These are phyloP conservation scores for Xanthoconium separans DNA, from an alignment of 1,284 basidiomycete species.

Conservation along the genomic window DNA sequence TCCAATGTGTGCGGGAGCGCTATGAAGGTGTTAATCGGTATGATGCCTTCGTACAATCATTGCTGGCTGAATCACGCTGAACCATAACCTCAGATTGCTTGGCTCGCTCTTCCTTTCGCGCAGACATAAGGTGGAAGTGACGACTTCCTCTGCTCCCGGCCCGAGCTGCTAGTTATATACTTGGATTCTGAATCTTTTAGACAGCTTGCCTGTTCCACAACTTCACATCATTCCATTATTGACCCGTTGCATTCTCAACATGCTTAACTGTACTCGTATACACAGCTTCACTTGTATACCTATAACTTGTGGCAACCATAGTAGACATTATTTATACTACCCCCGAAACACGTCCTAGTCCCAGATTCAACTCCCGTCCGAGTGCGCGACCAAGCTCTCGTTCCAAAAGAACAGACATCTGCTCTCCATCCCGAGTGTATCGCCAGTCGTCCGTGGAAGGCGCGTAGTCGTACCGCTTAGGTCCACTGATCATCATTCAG, in stretches of 20 bases:
- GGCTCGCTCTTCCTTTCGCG: conserved; percentile 63
- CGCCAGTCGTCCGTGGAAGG: conserved; percentile 64
- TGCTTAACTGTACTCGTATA: conserved; percentile 1
- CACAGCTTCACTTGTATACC: conserved; percentile 6
- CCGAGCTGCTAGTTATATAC: not conserved
- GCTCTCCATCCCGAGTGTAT: conserved; percentile 68
- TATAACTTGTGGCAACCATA: not conserved
- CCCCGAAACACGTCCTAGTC: conserved; percentile 32
- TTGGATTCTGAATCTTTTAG: not conserved
- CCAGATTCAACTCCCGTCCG: conserved; percentile 32
- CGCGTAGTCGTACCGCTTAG: conserved; percentile 84
- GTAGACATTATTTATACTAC: conserved; percentile 1
- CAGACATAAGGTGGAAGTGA: conserved; percentile 44
- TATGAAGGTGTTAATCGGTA: conserved; percentile 70
- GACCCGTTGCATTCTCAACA: not conserved
- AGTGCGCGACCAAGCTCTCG: conserved; percentile 54
- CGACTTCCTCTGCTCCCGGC: not conserved
- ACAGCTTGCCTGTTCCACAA: not conserved
- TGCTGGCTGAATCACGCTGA: conserved; percentile 5
- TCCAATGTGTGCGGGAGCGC: conserved; percentile 47
- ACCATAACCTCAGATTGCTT: conserved; percentile 38
- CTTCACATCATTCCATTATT: not conserved
- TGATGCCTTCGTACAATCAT: conserved; percentile 9
- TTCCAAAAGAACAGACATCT: conserved; percentile 68
- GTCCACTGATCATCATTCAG: conserved; percentile 58